phyloP scores from a whole-genome alignment of 2,329 filamentous ascomycete genomes.

The Fonsecaea erecta region DNA sequence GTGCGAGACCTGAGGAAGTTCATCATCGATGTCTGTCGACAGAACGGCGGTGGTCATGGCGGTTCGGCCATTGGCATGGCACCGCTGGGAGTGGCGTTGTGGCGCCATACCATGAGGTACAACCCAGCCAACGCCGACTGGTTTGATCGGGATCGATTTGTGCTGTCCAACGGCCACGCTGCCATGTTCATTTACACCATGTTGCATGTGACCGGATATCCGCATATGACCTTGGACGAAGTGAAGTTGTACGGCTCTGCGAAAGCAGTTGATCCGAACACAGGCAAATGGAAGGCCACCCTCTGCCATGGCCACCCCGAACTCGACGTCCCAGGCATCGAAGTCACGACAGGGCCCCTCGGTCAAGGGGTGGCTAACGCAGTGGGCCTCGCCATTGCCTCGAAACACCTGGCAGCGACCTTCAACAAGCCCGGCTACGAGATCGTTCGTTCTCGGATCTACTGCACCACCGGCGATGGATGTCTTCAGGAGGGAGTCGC shows the following conservation, averaged over 20 bases:
- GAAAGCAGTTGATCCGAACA: slow-evolving; percentile 36
- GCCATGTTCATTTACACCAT: slow-evolving; percentile 40
- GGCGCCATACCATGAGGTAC: slow-evolving; percentile 32
- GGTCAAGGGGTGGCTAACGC: slow-evolving; percentile 65
- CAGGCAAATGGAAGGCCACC: slow-evolving; percentile 22
- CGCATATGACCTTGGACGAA: slow-evolving; percentile 44
- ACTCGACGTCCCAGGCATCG: slow-evolving; percentile 60
- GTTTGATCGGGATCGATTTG: slow-evolving; percentile 68
- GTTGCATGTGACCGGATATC: slow-evolving; percentile 43
- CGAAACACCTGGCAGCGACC: slow-evolving; percentile 57
- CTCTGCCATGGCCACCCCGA: slow-evolving; percentile 57
- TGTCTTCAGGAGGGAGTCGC: slow-evolving; percentile 64
- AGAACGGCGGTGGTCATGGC: slow-evolving; percentile 23
- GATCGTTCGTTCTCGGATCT: slow-evolving; percentile 56
- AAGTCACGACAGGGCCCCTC: slow-evolving; percentile 63
- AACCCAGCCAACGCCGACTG: slow-evolving; percentile 58
- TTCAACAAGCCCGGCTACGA: slow-evolving; percentile 57
- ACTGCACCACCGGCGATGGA: slow-evolving; percentile 63
- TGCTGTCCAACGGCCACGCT: slow-evolving; percentile 60
- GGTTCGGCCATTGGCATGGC: slow-evolving; percentile 41
- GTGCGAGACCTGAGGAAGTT: slow-evolving; percentile 12
- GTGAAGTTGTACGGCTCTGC: slow-evolving; percentile 41
- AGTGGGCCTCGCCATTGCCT: slow-evolving; percentile 62
- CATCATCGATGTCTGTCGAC: slow-evolving; percentile 21
- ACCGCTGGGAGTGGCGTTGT: slow-evolving; percentile 63